These are phyloP conservation scores for Cupressus sempervirens DNA, from an alignment of 75 land plant genomes.

Conservation along the genomic window DNA sequence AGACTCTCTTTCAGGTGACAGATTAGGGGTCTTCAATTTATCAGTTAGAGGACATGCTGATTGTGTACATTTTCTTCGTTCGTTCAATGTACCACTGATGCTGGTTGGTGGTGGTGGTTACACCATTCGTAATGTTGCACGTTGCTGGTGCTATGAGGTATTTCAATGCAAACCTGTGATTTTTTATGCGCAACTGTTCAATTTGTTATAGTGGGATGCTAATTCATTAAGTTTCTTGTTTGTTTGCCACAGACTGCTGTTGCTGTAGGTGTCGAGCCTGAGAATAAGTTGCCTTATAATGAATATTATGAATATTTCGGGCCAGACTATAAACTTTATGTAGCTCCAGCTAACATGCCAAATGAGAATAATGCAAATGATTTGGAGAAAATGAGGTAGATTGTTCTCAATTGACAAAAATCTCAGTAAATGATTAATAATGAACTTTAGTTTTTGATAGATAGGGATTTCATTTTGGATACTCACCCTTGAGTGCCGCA, in stretches of 20 bases:
- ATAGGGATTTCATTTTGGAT: too few relatives aligned
- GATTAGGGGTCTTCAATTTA: constrained; percentile 40
- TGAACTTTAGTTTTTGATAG: not conserved
- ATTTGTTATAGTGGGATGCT: not conserved
- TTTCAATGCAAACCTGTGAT: not conserved
- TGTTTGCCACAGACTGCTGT: constrained; percentile 58
- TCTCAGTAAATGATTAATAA: not conserved
- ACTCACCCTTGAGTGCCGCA: too few relatives aligned
- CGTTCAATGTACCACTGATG: constrained; percentile 37
- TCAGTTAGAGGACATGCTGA: constrained; percentile 40
- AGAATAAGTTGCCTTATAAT: constrained; percentile 57
- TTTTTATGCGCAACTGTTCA: not conserved
- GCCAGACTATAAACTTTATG: constrained; percentile 61
- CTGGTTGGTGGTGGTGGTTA: constrained; percentile 42
- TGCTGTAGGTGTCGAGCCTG: constrained; percentile 63
- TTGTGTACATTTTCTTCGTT: constrained; percentile 28
- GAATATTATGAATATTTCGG: constrained; percentile 73
- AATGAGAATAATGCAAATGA: constrained; percentile 43
- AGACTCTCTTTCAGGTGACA: constrained; percentile 37
- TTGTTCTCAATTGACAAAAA: not conserved
- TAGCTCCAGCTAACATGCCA: constrained; percentile 50
- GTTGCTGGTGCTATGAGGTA: constrained; percentile 49
- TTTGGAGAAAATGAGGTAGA: constrained; percentile 47
- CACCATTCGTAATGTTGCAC: constrained; percentile 40
- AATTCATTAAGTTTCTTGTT: not conserved